Percentiles rank a stretch among this genome's conserved stretches.
These are phyloP conservation scores for Picochlorum costavermella DNA, from an alignment of 139 green algal species.

Conservation along the genomic window DNA sequence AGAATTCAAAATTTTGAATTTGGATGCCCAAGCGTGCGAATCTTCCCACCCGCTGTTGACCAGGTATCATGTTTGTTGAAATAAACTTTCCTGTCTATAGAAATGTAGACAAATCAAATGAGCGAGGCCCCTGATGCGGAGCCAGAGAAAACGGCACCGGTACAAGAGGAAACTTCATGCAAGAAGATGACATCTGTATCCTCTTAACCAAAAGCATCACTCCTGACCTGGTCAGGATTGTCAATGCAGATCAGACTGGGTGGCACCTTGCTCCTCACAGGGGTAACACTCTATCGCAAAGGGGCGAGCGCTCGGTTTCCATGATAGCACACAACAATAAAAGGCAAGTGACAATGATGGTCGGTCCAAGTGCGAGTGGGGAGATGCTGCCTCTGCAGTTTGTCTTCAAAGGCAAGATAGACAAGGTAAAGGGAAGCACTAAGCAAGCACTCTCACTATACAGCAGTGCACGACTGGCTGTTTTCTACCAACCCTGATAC, in stretches of 20 bases:
- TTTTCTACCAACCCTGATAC: background rate
- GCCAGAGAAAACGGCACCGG: too few species aligned
- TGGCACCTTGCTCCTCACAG: background rate
- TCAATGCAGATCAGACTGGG: background rate
- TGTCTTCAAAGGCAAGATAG: background rate
- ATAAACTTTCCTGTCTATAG: too few species aligned
- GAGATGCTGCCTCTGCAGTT: background rate
- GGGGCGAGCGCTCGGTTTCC: background rate
- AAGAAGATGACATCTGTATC: too few species aligned
- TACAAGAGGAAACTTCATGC: too few species aligned
- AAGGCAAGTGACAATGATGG: constrained; percentile 3
- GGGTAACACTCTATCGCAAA: background rate
- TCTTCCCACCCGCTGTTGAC: too few species aligned
- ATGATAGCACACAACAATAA: background rate
- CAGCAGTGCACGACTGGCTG: background rate
- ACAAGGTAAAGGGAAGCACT: background rate
- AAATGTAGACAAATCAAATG: too few species aligned
- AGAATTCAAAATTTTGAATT: too few species aligned
- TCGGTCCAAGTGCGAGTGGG: background rate
- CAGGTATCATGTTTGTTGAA: too few species aligned
- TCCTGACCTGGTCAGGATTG: background rate
- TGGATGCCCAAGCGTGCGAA: too few species aligned
- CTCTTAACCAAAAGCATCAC: too few species aligned
- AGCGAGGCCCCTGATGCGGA: too few species aligned
- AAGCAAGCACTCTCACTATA: background rate